These are phyloP conservation scores for Leptographium galeiforme DNA, from an alignment of 2,329 filamentous ascomycete species.

Conservation along the genomic window DNA sequence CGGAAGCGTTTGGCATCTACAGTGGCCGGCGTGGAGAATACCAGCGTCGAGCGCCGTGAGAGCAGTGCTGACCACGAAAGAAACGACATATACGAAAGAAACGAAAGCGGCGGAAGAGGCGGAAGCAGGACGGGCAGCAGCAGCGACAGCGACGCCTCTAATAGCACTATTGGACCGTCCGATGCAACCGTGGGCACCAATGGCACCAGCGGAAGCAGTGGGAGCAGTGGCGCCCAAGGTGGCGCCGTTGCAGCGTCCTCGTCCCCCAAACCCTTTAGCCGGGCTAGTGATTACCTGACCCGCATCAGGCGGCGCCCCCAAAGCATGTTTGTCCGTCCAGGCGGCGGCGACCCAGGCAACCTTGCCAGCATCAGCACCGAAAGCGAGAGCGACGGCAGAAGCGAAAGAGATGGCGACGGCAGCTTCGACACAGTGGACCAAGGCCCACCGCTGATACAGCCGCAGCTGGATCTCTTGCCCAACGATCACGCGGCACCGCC, in stretches of 20 bases:
- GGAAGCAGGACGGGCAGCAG: constrained; percentile 7
- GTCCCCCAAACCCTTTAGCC: constrained; percentile 24
- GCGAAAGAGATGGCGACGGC: not conserved
- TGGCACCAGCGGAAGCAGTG: not conserved
- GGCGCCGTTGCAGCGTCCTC: not conserved
- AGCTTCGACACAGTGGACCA: not conserved
- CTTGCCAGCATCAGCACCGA: not conserved
- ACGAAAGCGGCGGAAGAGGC: too few relatives aligned
- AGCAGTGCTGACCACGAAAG: not conserved
- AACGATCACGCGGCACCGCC: not conserved
- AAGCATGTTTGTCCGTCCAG: constrained; percentile 26
- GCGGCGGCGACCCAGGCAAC: constrained; percentile 3
- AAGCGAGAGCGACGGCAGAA: not conserved
- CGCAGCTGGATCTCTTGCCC: not conserved
- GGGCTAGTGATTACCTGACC: constrained; percentile 34
- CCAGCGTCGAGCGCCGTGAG: constrained; percentile 1
- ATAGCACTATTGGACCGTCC: constrained; percentile 2
- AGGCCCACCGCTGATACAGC: not conserved
- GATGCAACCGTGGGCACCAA: not conserved
- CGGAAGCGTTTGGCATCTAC: constrained; percentile 5
- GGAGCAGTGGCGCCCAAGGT: not conserved
- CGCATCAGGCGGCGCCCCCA: constrained; percentile 36
- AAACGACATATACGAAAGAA: not conserved
- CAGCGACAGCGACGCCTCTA: not conserved
- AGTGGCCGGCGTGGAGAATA: not conserved